Conservation (phyloP, 2,329 filamentous ascomycete genomes). For the Scleromitrula shiraiana region DNA sequence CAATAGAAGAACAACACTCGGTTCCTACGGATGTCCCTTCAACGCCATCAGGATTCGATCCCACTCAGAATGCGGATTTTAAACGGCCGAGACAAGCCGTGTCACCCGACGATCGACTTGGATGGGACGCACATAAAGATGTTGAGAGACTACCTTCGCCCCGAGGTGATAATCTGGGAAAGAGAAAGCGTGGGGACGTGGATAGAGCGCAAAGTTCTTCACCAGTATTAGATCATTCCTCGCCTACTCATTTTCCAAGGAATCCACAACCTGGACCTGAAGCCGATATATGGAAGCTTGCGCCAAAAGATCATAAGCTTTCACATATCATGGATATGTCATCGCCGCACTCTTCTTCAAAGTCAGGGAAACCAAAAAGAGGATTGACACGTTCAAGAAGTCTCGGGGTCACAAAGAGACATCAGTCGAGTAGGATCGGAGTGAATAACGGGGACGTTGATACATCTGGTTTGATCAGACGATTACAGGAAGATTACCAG, state of each 20-base stretch:
- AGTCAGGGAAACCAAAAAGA: conserved; percentile 27
- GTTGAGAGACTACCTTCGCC: conserved; percentile 34
- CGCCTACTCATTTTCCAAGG: conserved; percentile 33
- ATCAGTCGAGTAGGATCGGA: conserved; percentile 55
- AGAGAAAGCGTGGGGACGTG: conserved; percentile 7
- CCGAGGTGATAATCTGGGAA: conserved; percentile 34
- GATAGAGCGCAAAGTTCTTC: conserved; percentile 57
- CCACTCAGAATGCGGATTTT: conserved; percentile 4
- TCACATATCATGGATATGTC: conserved; percentile 62
- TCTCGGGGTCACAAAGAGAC: conserved; percentile 43
- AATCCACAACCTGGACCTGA: conserved; percentile 66
- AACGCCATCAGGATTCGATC: conserved; percentile 44
- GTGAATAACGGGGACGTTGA: conserved; percentile 25
- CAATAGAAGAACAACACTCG: background rate
- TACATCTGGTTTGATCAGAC: conserved; percentile 53
- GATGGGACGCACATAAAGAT: conserved; percentile 48
- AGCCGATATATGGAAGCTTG: conserved; percentile 70
- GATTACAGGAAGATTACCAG: conserved; percentile 46
- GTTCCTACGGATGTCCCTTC: conserved; percentile 22
- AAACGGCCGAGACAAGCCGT: conserved; percentile 36
- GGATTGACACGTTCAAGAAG: conserved; percentile 4
- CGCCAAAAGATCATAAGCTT: conserved; percentile 41
- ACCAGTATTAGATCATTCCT: conserved; percentile 41
- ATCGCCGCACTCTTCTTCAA: conserved; percentile 55
- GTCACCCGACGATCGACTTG: conserved; percentile 53